Conservation (phyloP, 148 eudicot genomes). For the Chenopodium album region DNA sequence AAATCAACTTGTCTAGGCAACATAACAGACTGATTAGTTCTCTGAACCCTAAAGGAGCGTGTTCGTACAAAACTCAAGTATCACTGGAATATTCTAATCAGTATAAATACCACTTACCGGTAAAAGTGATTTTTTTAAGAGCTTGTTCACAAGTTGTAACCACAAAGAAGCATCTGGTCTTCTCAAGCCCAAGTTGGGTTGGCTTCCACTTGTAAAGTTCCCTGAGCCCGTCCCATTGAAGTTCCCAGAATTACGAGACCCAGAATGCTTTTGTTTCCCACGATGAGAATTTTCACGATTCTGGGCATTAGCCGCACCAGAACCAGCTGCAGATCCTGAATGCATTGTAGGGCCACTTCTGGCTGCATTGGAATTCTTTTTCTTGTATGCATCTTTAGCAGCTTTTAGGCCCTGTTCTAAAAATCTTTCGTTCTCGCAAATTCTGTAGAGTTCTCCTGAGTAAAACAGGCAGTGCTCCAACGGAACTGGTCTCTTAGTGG, state of each 20-base stretch:
- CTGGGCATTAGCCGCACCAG: slow-evolving; percentile 51
- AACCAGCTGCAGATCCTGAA: slow-evolving; percentile 57
- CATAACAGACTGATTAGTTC: not conserved
- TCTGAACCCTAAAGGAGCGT: slow-evolving; percentile 7
- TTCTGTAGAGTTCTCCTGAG: slow-evolving; percentile 83
- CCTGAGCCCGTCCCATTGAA: slow-evolving; percentile 46
- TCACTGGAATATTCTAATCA: slow-evolving; percentile 9
- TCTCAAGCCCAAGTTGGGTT: slow-evolving; percentile 56
- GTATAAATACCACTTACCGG: slow-evolving; percentile 59
- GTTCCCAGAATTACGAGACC: slow-evolving; percentile 50
- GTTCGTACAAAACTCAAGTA: not conserved
- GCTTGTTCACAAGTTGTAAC: slow-evolving; percentile 80
- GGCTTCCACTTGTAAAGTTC: slow-evolving; percentile 42
- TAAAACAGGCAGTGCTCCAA: slow-evolving; percentile 93
- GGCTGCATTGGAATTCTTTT: slow-evolving; percentile 46
- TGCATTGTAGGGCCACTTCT: slow-evolving; percentile 42
- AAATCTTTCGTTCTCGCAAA: slow-evolving; percentile 76
- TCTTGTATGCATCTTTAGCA: slow-evolving; percentile 76
- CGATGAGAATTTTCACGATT: slow-evolving; percentile 53
- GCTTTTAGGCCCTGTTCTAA: slow-evolving; percentile 73
- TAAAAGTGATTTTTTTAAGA: slow-evolving; percentile 67
- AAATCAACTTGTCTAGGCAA: not conserved
- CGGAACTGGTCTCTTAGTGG: slow-evolving; percentile 95
- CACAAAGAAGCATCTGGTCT: slow-evolving; percentile 81
- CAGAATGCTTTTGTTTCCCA: slow-evolving; percentile 79